Base-by-base conservation (phyloP, 2,329 filamentous ascomycete genomes). In the Monosporascus sp. region DNA sequence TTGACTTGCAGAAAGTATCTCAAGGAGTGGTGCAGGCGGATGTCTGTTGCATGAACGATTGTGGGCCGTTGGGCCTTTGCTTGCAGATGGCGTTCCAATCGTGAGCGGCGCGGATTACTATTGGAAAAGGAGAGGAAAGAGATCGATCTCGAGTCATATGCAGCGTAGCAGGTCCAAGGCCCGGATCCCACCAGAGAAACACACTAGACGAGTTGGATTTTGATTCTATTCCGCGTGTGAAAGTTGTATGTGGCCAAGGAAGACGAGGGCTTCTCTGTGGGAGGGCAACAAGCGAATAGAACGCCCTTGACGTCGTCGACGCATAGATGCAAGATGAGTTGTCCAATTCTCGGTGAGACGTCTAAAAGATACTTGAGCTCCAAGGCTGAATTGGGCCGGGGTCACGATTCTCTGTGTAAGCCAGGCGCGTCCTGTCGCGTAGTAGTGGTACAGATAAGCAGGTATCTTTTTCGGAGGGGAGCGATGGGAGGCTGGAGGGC, bases 311-410 rank as follows among this genome's bases (percentile, higher is more conserved):
- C 63, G 60, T 53, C 67, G 65, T 67, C 67, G 67, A 63, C 61
- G 60, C 62, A 57, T 58, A 59, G 58, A 65, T 70, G 69, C 69
- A 69, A 64, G 68, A 64, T 71, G 68, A 70, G 69, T 71, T 71
- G 69, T 70, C 67, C 67, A 67, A 62, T 52, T 53, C 48, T 52
- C 52, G 49, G 54, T 51, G 53, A 51, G 55, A 55, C 49, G 49
- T 54, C 51, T 54, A 58, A 53, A 46, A 37, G n/a, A 45, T 54
- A 48, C 35, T 6, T 22, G 3, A 48, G 20, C 22, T 27, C 24
- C 24, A 47, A 6, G 14, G 25, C 17, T n/a, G 45, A 24, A 6
- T 48, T 22, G n/a, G 47, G 14, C 20, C 41, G 6, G 18, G 22
- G 18, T 20, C 22, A 1, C 43, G 24, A 46, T 18, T n/a, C 9